Evolutionary conservation across 2,329 filamentous ascomycete genomes (phyloP), one percentile per base, ranked within the genome.

Genomic region (Alternaria conjuncta): DNA sequence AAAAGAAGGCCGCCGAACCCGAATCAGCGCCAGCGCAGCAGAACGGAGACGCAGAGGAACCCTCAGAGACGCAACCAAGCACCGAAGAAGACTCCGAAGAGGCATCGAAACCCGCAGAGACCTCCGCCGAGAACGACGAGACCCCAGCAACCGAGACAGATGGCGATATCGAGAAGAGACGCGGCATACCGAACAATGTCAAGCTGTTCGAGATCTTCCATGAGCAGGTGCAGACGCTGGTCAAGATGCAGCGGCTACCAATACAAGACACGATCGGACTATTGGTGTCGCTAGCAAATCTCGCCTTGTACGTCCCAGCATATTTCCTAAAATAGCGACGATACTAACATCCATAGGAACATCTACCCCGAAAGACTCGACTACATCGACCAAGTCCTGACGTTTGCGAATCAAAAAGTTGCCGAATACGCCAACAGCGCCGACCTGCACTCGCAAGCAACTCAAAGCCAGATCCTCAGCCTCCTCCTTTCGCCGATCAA

Each of bases 191-290:
- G 1, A 86, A 90, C 56, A 90, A 93, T 73, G 89, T 97, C 61
- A 95, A 93, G 81, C 87, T 99, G 23, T 98, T 98, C 79, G 94
- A 98, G 81, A 93, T 98, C 63, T 99, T 98, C 85, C 97, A 98
- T 76, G 91, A 94, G 55, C 96, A 98, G 80, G 96, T 98, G 66
- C 92, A 96, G 76, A 94, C 95, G 74, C 85, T 99, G 55, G 94
- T 98, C 66, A 95, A 94, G 80, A 92, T 92, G 56, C 93, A 97
- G 75, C 90, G 93, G 70, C 86, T 99, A 56, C 92, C 94, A 1
- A 95, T 99, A 68, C 94, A 97, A 79, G 96, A 99, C 78, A 97
- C 92, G 18, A 96, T 97, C 72, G 96, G 94, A 10, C 84, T 99
- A 45, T 85, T 98, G 47, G 95, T 97, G n/a, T 99, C 96, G 5